Base-by-base conservation (phyloP, 176 grass and related monocot species). In the Hyparrhenia diplandra region DNA sequence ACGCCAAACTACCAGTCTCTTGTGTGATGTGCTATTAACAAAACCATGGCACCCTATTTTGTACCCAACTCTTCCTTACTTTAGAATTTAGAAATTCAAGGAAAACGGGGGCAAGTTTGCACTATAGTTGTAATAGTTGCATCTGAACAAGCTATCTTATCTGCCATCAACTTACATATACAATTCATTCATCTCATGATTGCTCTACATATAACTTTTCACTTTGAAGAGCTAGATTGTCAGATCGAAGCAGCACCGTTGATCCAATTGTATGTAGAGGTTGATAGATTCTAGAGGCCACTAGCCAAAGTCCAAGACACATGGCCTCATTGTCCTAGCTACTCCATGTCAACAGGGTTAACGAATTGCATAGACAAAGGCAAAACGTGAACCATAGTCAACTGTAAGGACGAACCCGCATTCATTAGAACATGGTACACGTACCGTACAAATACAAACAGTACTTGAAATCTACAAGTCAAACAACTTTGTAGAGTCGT, bases 341-440 rank as follows among this genome's bases (percentile, higher is more conserved):
- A n/a, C n/a, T n/a, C n/a, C n/a, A n/a, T n/a, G n/a, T n/a, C n/a
- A n/a, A n/a, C n/a, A n/a, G n/a, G n/a, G n/a, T n/a, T n/a, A n/a
- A n/a, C n/a, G n/a, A n/a, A n/a, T n/a, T n/a, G n/a, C n/a, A n/a
- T n/a, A n/a, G n/a, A n/a, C n/a, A n/a, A 70, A 68, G 8, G 25
- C 32, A 80, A 65, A 79, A 20, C 37, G 67, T 2, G 51, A 69
- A 55, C 32, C 68, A 64, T 28, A 64, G 55, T 81, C 71, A 85
- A 81, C 54, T 81, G 4, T 55, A 76, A 85, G 64, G 82, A 71
- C 85, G 27, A 65, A 55, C 5, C 54, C 36, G 77, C 71, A 65
- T 71, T 80, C 54, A 64, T 43, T 76, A 62, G 64, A 89, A 89
- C 77, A 71, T 70, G 71, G 76, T 55, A 85, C 47, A 2, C 6